Evolutionary conservation across 805 yeast genomes (phyloP).

Genomic region (Dipodascopsis uninucleata): DNA sequence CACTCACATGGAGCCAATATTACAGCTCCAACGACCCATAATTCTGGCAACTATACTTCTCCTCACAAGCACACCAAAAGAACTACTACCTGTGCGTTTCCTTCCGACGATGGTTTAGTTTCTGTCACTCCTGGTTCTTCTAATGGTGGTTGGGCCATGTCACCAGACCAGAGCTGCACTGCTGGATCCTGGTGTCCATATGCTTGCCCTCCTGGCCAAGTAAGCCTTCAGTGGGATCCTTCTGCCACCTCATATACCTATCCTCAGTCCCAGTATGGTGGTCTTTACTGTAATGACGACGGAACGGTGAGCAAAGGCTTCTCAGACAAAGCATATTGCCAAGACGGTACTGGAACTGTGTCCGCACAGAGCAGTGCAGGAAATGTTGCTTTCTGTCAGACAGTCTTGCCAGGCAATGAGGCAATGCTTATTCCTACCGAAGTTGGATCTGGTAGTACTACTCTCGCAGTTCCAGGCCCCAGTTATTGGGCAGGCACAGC

Average conservation of each 20-base stretch:
- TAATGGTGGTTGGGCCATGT: slow-evolving; percentile 86
- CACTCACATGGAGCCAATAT: neutral
- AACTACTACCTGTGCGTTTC: slow-evolving; percentile 54
- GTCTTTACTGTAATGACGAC: slow-evolving; percentile 67
- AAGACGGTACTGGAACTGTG: slow-evolving; percentile 75
- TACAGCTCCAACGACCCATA: slow-evolving; percentile 16
- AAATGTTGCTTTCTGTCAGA: slow-evolving; percentile 80
- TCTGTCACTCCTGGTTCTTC: slow-evolving; percentile 54
- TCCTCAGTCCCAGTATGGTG: slow-evolving; percentile 75
- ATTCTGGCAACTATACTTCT: slow-evolving; percentile 14
- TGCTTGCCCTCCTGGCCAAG: slow-evolving; percentile 85
- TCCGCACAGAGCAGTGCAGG: slow-evolving; percentile 54
- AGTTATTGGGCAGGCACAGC: slow-evolving; percentile 64
- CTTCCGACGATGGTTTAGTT: slow-evolving; percentile 63
- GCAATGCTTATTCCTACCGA: slow-evolving; percentile 88
- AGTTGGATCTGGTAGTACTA: slow-evolving; percentile 49
- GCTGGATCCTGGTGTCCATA: slow-evolving; percentile 85
- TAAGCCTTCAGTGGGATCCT: slow-evolving; percentile 88
- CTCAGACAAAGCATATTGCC: slow-evolving; percentile 58
- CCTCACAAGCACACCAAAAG: slow-evolving; percentile 12
- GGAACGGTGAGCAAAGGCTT: slow-evolving; percentile 66
- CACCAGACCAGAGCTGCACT: slow-evolving; percentile 66
- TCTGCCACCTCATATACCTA: slow-evolving; percentile 65
- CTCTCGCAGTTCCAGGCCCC: slow-evolving; percentile 73
- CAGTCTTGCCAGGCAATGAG: slow-evolving; percentile 91